phyloP scores from a whole-genome alignment of 2,329 filamentous ascomycete genomes.

The Diaporthe sp. region DNA sequence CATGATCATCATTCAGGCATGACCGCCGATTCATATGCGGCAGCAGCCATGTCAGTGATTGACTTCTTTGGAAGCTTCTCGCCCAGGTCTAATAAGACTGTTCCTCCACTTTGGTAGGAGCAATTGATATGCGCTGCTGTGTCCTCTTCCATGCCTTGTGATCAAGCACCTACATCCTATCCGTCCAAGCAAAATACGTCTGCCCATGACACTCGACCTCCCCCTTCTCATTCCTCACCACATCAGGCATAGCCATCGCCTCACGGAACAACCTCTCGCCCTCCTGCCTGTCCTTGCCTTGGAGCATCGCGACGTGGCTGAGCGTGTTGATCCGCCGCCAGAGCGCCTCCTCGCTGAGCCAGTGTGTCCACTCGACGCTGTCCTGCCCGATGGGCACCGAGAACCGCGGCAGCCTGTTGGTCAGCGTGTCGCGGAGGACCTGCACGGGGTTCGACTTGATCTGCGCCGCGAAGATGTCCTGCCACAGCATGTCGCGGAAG shows the following conservation, averaged over 20 bases:
- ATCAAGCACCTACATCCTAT: constrained; percentile 51
- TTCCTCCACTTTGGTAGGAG: too few species aligned
- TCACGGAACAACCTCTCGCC: constrained; percentile 66
- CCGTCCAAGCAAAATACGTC: constrained; percentile 75
- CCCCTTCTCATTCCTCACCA: constrained; percentile 70
- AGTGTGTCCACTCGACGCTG: constrained; percentile 67
- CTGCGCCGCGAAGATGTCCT: constrained; percentile 72
- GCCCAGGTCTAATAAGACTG: too few species aligned
- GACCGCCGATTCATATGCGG: not conserved
- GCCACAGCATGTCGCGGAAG: constrained; percentile 76
- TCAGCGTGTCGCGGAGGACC: constrained; percentile 58
- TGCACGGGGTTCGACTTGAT: constrained; percentile 64
- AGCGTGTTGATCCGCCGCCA: constrained; percentile 76
- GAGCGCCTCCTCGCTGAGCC: constrained; percentile 69
- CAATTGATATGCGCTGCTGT: too few species aligned
- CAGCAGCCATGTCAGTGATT: not conserved
- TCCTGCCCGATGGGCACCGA: constrained; percentile 71
- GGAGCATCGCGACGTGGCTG: constrained; percentile 74
- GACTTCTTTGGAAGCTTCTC: too few species aligned
- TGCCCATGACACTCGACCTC: constrained; percentile 74
- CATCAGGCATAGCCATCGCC: constrained; percentile 64
- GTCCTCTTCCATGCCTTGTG: too few species aligned
- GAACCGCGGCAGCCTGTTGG: constrained; percentile 62
- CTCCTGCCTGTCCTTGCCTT: constrained; percentile 61
- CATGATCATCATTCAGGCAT: not conserved